Conservation (phyloP, 345 rosid genomes). For the Ricinus communis region DNA sequence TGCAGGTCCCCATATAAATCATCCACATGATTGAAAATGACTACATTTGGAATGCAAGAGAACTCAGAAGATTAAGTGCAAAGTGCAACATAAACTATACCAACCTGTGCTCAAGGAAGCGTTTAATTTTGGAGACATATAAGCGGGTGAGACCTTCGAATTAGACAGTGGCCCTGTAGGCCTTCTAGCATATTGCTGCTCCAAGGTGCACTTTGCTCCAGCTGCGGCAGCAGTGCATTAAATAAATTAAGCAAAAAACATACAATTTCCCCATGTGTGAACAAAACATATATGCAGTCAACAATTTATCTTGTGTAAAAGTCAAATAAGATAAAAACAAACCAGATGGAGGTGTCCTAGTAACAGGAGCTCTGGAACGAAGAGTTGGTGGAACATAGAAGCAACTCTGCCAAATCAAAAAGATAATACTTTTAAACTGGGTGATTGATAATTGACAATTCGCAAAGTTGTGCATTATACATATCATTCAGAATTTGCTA, state of each 20-base stretch:
- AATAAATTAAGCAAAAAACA: background rate
- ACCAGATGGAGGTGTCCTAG: constrained; percentile 80
- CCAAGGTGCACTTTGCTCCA: constrained; percentile 48
- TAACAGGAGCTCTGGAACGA: constrained; percentile 49
- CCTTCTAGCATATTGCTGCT: constrained; percentile 50
- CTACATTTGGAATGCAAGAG: background rate
- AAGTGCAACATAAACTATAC: background rate
- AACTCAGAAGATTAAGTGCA: background rate
- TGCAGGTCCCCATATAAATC: background rate
- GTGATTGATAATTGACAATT: background rate
- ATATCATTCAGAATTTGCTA: constrained; percentile 14
- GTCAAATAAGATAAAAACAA: background rate
- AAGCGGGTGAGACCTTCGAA: constrained; percentile 42
- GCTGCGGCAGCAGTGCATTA: constrained; percentile 31
- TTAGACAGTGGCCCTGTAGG: constrained; percentile 44
- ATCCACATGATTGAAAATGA: background rate
- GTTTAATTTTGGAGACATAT: constrained; percentile 48
- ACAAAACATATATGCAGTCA: background rate
- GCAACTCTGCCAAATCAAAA: constrained; percentile 59
- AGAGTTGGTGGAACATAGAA: constrained; percentile 87
- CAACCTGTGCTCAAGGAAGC: constrained; percentile 48
- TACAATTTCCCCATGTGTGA: background rate
- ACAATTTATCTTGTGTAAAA: background rate
- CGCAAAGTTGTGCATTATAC: background rate
- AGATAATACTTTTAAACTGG: background rate